A percentile compares a stretch with the other conserved stretches of the same genome.
These are phyloP conservation scores for Silene conica DNA, from an alignment of 148 eudicot genomes.

Conservation along the genomic window DNA sequence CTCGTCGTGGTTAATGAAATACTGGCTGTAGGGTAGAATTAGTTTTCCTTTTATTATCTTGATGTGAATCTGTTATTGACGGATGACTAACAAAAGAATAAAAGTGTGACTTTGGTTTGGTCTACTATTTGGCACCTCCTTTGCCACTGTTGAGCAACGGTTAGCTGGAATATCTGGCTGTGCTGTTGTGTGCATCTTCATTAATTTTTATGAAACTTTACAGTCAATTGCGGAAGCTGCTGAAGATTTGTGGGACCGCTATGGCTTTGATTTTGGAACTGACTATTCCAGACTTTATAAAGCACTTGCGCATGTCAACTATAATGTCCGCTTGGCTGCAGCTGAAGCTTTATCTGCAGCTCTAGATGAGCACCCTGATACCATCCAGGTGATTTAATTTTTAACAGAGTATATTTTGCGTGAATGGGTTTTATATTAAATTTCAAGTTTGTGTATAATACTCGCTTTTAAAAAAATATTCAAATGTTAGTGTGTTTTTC, in stretches of 20 bases:
- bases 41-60: too few species aligned
- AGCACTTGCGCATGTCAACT: constrained; percentile 81
- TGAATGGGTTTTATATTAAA: neutral
- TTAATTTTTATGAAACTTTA: constrained; percentile 7
- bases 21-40: neutral
- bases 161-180: neutral
- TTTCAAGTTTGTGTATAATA: neutral
- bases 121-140: neutral
- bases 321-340: constrained; percentile 83
- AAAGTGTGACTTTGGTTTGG: neutral
- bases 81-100: too few species aligned
- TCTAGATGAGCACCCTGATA: constrained; percentile 87
- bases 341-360: constrained; percentile 95
- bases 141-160: neutral
- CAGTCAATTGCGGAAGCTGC: constrained; percentile 91
- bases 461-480: neutral
- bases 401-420: neutral
- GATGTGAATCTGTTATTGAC: too few species aligned
- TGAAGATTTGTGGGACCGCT: constrained; percentile 96
- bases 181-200: neutral
- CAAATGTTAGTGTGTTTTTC: neutral
- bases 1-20: neutral
- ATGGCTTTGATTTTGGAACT: constrained; percentile 71
- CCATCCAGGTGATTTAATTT: constrained; percentile 59
- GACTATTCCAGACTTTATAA: constrained; percentile 80